Percentiles rank a stretch among this genome's conserved stretches.
Evolutionary conservation across 345 rosid species (phyloP).

Genomic region (Populus alba): DNA sequence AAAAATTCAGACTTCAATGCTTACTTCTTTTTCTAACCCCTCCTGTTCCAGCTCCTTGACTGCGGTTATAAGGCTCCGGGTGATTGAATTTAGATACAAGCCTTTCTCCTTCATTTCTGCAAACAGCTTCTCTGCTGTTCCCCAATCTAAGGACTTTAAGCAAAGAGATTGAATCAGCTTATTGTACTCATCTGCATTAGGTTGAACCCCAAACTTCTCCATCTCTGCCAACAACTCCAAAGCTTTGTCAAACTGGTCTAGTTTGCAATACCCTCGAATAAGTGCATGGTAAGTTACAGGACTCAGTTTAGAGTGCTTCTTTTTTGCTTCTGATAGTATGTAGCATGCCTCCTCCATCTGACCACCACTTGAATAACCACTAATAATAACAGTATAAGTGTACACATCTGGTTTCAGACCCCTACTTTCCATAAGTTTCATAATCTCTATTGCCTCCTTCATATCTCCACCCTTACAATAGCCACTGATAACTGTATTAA

Average conservation of each 20-base stretch:
- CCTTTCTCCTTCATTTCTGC: constrained; percentile 68
- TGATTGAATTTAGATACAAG: constrained; percentile 64
- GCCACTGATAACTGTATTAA: constrained; percentile 55
- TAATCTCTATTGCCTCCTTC: constrained; percentile 50
- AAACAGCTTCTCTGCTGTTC: constrained; percentile 60
- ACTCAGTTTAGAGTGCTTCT: constrained; percentile 60
- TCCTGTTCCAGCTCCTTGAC: constrained; percentile 77
- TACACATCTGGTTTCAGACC: constrained; percentile 82
- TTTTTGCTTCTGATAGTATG: constrained; percentile 62
- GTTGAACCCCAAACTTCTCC: constrained; percentile 57
- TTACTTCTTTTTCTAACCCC: constrained; percentile 29
- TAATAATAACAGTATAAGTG: constrained; percentile 70
- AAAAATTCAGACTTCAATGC: constrained; percentile 23
- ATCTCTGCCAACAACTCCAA: constrained; percentile 64
- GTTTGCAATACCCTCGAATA: constrained; percentile 76
- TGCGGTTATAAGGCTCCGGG: constrained; percentile 62
- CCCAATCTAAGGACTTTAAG: constrained; percentile 75
- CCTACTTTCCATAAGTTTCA: constrained; percentile 65
- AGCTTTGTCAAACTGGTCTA: constrained; percentile 69
- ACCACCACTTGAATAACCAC: constrained; percentile 72
- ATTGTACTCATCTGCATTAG: constrained; percentile 66
- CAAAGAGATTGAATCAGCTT: constrained; percentile 80
- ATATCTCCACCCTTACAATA: constrained; percentile 60
- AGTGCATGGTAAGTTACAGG: constrained; percentile 74
- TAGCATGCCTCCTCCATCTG: constrained; percentile 64